A percentile compares a stretch with the other conserved stretches of the same genome.
These are phyloP conservation scores for Solanum ossicruentum DNA, from an alignment of 257 asterid genomes.

Conservation along the genomic window DNA sequence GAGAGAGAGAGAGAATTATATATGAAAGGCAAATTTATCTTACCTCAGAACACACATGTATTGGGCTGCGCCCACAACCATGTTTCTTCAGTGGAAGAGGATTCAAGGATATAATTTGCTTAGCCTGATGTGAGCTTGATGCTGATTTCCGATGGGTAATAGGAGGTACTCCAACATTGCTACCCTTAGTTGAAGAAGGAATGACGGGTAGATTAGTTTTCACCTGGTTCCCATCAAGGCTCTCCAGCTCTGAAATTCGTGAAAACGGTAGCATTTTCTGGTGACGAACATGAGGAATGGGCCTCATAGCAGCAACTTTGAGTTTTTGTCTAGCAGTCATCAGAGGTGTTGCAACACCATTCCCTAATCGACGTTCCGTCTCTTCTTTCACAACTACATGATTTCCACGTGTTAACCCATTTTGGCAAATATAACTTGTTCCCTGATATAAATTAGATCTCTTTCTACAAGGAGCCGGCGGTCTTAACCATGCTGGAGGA, in stretches of 20 bases:
- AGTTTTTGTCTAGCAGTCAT: constrained; percentile 33
- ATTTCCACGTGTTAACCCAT: constrained; percentile 16
- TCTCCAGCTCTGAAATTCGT: constrained; percentile 29
- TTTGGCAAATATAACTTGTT: constrained; percentile 10
- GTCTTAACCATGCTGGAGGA: constrained; percentile 69
- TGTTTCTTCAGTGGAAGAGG: constrained; percentile 97
- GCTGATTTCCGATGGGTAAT: constrained; percentile 52
- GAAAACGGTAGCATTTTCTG: constrained; percentile 96
- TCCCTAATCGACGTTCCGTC: constrained; percentile 18
- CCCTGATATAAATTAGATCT: constrained; percentile 31
- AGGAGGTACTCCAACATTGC: constrained; percentile 36
- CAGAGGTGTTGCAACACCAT: constrained; percentile 28
- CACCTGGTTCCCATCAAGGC: constrained; percentile 40
- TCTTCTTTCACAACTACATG: constrained; percentile 20
- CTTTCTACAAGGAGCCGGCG: constrained; percentile 82
- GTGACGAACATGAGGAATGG: constrained; percentile 91
- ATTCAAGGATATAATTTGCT: constrained; percentile 83
- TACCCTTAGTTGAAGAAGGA: constrained; percentile 46
- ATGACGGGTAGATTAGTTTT: constrained; percentile 44
- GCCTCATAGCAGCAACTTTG: constrained; percentile 78
- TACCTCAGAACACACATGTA: constrained; percentile 96
- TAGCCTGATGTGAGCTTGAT: constrained; percentile 62
- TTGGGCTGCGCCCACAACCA: constrained; percentile 82
- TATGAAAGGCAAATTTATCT: not conserved
- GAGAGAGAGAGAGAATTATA: too few species aligned